Percentiles rank a stretch among this genome's conserved stretches.
Evolutionary conservation across 202 grass and related monocot genomes (phyloP).

Genomic region (Carex sylvatica): DNA sequence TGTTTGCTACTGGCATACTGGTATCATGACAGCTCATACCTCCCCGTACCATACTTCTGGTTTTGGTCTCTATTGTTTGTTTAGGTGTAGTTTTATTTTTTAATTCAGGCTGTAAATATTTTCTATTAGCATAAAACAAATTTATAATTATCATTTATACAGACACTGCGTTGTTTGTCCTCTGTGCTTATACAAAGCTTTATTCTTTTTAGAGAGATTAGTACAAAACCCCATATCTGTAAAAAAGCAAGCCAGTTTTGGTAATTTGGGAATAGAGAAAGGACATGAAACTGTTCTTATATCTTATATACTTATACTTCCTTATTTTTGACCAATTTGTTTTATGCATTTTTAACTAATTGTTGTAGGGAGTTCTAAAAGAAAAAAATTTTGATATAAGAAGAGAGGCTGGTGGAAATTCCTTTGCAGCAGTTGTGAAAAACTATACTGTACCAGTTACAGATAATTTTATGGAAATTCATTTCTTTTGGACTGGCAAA

Average conservation of each 20-base stretch:
- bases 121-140: not conserved
- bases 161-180: not conserved
- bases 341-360: not conserved
- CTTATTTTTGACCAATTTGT: not conserved
- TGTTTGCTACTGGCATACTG: not conserved
- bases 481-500: slow-evolving; percentile 52
- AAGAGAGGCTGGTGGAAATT: slow-evolving; percentile 26
- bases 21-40: not conserved
- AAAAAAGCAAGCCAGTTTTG: not conserved
- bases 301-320: not conserved
- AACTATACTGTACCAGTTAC: slow-evolving; percentile 28
- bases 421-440: slow-evolving; percentile 23
- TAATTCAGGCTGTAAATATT: not conserved
- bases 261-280: not conserved
- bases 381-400: slow-evolving; percentile 43
- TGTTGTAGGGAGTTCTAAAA: slow-evolving; percentile 33
- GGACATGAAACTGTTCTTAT: not conserved
- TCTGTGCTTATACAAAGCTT: not conserved
- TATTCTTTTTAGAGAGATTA: not conserved
- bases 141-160: not conserved
- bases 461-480: slow-evolving; percentile 54
- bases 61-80: not conserved
- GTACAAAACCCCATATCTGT: not conserved
- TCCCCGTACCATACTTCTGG: not conserved
- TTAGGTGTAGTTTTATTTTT: not conserved